These are phyloP conservation scores for Thalassiosira mediterranea DNA, from an alignment of 352 stramenopile species.

Conservation along the genomic window DNA sequence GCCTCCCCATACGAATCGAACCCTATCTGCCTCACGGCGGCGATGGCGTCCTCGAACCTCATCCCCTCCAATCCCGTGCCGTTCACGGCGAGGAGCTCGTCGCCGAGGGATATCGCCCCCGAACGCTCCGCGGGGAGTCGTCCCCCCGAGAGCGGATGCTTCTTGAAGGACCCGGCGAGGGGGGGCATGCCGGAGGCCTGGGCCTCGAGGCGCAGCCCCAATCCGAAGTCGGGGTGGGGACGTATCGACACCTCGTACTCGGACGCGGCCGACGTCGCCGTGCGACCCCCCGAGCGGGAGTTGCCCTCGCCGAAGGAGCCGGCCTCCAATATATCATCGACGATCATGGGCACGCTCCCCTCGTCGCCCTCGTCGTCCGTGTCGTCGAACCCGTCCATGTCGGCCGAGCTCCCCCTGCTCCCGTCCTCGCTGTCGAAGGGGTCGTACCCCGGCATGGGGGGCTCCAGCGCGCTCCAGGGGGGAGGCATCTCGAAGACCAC, in stretches of 20 bases:
- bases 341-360: background rate
- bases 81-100: constrained; percentile 82
- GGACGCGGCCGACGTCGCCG: background rate
- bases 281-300: background rate
- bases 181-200: constrained; percentile 69
- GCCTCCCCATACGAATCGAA: constrained; percentile 57
- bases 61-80: constrained; percentile 70
- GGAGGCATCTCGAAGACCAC: constrained; percentile 81
- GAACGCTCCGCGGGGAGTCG: constrained; percentile 78
- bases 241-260: constrained; percentile 77
- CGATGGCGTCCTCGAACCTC: constrained; percentile 82
- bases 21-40: constrained; percentile 74
- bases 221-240: constrained; percentile 81
- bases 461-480: constrained; percentile 70
- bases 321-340: constrained; percentile 2
- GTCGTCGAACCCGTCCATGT: constrained; percentile 34
- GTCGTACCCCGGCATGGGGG: constrained; percentile 78
- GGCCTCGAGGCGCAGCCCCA: constrained; percentile 80
- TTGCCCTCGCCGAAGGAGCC: constrained; percentile 18
- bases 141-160: constrained; percentile 77
- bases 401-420: constrained; percentile 52
- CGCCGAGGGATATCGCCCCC: constrained; percentile 71
- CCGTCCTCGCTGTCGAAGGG: constrained; percentile 48
- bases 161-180: constrained; percentile 82
- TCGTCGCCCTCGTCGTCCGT: constrained; percentile 29